phyloP scores from a whole-genome alignment of 73 alveolate genomes.

The Tetrahymena thermophila region DNA sequence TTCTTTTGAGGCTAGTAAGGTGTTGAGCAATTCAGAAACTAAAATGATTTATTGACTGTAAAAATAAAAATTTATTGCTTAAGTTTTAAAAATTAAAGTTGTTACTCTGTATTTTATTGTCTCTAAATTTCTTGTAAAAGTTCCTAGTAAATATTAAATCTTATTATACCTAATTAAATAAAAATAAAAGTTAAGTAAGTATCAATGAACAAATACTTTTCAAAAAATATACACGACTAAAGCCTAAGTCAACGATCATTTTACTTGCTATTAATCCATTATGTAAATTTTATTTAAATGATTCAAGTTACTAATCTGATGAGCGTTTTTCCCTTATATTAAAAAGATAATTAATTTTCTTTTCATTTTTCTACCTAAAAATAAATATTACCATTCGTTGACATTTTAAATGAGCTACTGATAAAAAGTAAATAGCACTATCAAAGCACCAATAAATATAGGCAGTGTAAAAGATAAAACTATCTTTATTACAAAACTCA shows the following conservation, averaged over 20 bases:
- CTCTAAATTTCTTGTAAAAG: background rate
- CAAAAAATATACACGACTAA: background rate
- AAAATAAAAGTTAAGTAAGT: background rate
- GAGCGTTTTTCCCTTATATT: background rate
- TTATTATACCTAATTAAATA: background rate
- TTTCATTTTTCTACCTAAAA: background rate
- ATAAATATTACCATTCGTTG: background rate
- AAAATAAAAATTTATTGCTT: background rate
- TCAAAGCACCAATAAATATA: background rate
- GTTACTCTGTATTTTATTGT: background rate
- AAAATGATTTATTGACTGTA: background rate
- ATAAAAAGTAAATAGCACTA: background rate
- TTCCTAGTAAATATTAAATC: background rate
- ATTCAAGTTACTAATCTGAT: background rate
- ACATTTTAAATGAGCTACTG: background rate
- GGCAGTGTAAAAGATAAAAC: background rate
- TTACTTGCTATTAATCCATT: background rate
- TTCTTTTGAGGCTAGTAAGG: background rate
- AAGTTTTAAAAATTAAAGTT: background rate
- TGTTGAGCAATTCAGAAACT: background rate
- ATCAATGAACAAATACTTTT: background rate
- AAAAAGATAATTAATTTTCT: background rate
- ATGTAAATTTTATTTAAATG: background rate
- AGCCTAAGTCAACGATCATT: background rate
- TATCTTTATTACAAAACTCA: background rate